Evolutionary conservation across 2,329 filamentous ascomycete genomes (phyloP).

Genomic region (Akanthomyces lecanii): DNA sequence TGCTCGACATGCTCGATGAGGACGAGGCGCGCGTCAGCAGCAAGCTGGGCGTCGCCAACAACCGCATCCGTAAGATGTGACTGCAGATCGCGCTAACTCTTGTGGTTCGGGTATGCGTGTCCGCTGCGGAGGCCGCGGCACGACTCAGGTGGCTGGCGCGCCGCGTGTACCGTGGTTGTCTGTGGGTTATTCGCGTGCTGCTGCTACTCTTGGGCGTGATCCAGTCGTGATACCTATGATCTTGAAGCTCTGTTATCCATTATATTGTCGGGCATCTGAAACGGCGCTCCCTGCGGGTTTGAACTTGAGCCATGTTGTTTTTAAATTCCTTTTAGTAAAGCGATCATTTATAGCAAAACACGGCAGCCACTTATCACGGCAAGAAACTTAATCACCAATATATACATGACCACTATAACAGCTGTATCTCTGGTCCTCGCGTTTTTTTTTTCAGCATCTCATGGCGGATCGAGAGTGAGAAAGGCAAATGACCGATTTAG

Average conservation of each 20-base stretch:
- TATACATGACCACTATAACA: neutral
- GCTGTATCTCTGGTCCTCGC: too few relatives aligned
- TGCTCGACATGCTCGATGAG: slow-evolving; percentile 63
- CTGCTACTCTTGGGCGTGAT: neutral
- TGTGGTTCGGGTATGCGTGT: slow-evolving; percentile 27
- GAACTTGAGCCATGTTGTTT: neutral
- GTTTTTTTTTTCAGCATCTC: too few relatives aligned
- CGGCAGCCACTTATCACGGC: neutral
- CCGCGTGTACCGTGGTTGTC: neutral
- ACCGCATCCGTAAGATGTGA: slow-evolving; percentile 63
- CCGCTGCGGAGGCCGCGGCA: slow-evolving; percentile 27
- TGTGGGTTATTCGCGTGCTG: neutral
- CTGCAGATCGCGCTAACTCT: slow-evolving; percentile 23
- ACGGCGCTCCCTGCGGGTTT: neutral
- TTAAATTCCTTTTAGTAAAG: neutral
- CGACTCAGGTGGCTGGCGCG: slow-evolving; percentile 23
- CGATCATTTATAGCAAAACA: neutral
- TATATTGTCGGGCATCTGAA: neutral
- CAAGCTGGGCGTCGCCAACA: slow-evolving; percentile 72
- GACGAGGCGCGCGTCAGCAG: slow-evolving; percentile 61
- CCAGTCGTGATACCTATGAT: neutral
- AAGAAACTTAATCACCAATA: neutral
- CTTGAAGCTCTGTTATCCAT: neutral
- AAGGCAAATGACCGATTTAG: neutral
- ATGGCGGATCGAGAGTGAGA: too few relatives aligned